Base-by-base conservation (phyloP, 2,329 filamentous ascomycete species). In the Talaromyces funiculosus region DNA sequence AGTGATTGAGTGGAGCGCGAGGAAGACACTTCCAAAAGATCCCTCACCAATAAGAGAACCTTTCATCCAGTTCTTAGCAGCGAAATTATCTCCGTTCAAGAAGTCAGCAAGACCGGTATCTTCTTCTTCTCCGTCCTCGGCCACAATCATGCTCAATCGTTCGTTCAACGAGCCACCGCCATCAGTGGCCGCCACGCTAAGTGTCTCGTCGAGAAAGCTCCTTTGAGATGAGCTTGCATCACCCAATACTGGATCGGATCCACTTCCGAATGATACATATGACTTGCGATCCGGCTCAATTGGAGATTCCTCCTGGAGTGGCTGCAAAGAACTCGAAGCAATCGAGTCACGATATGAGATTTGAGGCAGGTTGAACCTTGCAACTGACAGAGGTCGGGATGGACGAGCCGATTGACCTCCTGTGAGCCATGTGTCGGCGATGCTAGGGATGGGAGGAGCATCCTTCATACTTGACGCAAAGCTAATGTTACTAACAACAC, bases 1-100 rank as follows among this genome's bases (percentile, higher is more conserved):
- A 18, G 94, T 99, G 59, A 99, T 89, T 55, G 94, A 90, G 73
- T 99, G 94, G 33, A 99, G 82, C 26, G 94, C 94, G 53, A 99
- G 83, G 76, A 95, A 99, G 57, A 99, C 94, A 67, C 88, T 92
- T 69, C 94, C 94, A 70, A 99, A 99, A 4, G 92, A 97, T 64
- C 94, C 94, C 76, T 97, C 92, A 33, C 94, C 94, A 66, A 99
- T 99, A 64, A 97, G 82, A 33, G 93, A 92, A 71, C 94, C 94
- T 80, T 97, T 97, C 92, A 99, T 97, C 90, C 95, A 99, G 75
- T 96, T 96, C 78, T 93, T 90, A 64, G 96, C 92, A 65, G 95
- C 92, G 86, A 94, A 97, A 8, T 91, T 95, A 71, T 97, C 91
- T 65, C 91, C 90, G 35, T 91, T 87, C 42, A 97, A 82, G 81